phyloP scores from a whole-genome alignment of 2,329 filamentous ascomycete species.

The Exophiala aquamarina region DNA sequence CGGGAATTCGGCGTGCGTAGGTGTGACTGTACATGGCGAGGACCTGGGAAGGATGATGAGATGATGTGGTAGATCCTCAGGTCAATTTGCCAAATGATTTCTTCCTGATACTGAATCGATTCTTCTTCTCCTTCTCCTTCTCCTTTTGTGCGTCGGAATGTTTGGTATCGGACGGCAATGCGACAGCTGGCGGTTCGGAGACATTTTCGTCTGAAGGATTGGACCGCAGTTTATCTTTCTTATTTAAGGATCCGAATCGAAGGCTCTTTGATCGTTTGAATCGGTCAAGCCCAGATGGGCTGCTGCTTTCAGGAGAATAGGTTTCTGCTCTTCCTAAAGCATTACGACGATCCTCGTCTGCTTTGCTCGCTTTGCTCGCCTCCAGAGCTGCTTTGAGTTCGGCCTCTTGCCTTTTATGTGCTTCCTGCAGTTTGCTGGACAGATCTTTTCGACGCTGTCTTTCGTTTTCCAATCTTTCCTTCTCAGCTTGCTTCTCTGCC shows the following conservation, averaged over 20 bases:
- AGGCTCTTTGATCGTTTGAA: slow-evolving; percentile 61
- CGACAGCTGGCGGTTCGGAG: slow-evolving; percentile 6
- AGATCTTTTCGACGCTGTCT: slow-evolving; percentile 54
- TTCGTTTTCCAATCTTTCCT: slow-evolving; percentile 60
- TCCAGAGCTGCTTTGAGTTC: slow-evolving; percentile 65
- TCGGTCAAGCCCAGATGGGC: slow-evolving; percentile 55
- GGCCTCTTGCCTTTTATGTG: slow-evolving; percentile 59
- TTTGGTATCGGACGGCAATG: slow-evolving; percentile 9
- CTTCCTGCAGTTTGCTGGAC: slow-evolving; percentile 57
- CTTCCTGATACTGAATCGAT: slow-evolving; percentile 45
- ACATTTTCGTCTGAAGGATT: slow-evolving; percentile 17
- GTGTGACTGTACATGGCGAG: no score
- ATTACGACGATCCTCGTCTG: slow-evolving; percentile 49
- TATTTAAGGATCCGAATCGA: slow-evolving; percentile 24
- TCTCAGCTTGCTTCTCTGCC: slow-evolving; percentile 54
- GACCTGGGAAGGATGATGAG: not conserved
- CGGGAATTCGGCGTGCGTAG: no score
- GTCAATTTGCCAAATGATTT: slow-evolving; percentile 43
- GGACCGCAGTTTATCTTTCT: slow-evolving; percentile 22
- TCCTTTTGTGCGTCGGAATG: slow-evolving; percentile 12
- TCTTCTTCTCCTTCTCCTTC: slow-evolving; percentile 40
- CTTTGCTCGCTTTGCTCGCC: slow-evolving; percentile 63
- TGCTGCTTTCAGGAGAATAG: slow-evolving; percentile 12
- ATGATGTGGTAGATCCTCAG: slow-evolving; percentile 13
- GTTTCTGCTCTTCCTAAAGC: slow-evolving; percentile 24